A percentile compares a stretch with the other conserved stretches of the same genome.
These are phyloP conservation scores for Trichoderma lentiforme DNA, from an alignment of 2,329 filamentous ascomycete genomes.

Conservation along the genomic window DNA sequence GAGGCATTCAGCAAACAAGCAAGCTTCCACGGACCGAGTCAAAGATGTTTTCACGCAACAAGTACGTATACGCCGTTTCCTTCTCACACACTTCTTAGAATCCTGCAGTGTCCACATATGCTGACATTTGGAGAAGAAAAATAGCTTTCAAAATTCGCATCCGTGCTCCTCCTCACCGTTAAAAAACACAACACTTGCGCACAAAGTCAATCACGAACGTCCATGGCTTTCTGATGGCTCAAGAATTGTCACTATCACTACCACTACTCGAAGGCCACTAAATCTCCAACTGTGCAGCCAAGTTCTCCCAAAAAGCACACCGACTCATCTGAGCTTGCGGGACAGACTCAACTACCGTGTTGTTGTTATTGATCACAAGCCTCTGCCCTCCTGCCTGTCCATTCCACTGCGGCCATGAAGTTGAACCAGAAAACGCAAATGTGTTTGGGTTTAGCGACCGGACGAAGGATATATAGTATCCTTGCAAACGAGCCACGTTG, in stretches of 20 bases:
- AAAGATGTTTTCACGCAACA: background rate
- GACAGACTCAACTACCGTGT: slow-evolving; percentile 10
- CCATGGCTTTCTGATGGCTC: background rate
- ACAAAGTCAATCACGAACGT: too few relatives aligned
- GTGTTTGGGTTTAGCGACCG: slow-evolving; percentile 63
- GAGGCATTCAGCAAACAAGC: background rate
- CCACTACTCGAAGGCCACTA: background rate
- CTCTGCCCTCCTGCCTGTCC: slow-evolving; percentile 9
- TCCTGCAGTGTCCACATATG: background rate
- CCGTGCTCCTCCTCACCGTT: background rate
- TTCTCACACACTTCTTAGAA: background rate
- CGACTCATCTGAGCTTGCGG: slow-evolving; percentile 13
- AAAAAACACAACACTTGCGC: background rate
- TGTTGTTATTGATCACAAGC: slow-evolving; percentile 15
- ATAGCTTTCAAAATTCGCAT: background rate
- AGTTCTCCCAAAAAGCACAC: slow-evolving; percentile 14
- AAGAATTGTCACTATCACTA: background rate
- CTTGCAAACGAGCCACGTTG: slow-evolving; percentile 60
- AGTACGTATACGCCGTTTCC: background rate
- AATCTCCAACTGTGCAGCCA: slow-evolving; percentile 2
- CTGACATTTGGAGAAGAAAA: background rate
- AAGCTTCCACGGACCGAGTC: background rate
- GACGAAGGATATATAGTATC: slow-evolving; percentile 69
- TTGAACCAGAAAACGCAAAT: slow-evolving; percentile 26
- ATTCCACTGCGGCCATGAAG: slow-evolving; percentile 16